These are phyloP conservation scores for Salvia miltiorrhiza DNA, from an alignment of 257 asterid species.

Conservation along the genomic window DNA sequence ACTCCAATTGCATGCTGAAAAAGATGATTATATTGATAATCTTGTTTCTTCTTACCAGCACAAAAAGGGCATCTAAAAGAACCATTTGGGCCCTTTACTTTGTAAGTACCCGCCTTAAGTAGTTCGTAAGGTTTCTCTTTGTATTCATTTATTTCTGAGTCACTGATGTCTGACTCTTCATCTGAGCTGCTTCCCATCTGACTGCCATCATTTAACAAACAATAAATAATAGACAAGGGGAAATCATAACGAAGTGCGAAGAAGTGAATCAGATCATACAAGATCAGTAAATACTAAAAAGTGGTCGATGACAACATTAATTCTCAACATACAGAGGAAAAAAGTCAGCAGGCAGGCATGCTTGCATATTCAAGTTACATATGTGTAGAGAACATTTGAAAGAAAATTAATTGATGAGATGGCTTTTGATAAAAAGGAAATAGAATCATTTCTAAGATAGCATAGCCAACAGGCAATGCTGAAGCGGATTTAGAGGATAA, in stretches of 20 bases:
- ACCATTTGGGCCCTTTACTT: conserved; percentile 75
- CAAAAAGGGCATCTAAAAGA: conserved; percentile 87
- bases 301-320: not conserved
- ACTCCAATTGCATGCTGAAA: conserved; percentile 78
- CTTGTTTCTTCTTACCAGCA: conserved; percentile 93
- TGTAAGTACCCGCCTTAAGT: conserved; percentile 54
- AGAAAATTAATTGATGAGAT: not conserved
- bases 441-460: not conserved
- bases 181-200: conserved; percentile 79
- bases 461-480: not conserved
- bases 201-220: not conserved
- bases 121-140: conserved; percentile 71
- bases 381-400: not conserved
- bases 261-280: not conserved
- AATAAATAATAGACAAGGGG: not conserved
- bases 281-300: not conserved
- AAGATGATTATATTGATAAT: conserved; percentile 78
- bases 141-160: conserved; percentile 73
- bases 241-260: not conserved
- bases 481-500: not conserved
- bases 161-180: conserved; percentile 77
- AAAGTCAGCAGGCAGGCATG: too few species aligned
- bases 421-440: not conserved
- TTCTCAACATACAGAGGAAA: not conserved
- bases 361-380: not conserved